Conservation (phyloP, 352 stramenopile species). For the Phytopythium vexans region DNA sequence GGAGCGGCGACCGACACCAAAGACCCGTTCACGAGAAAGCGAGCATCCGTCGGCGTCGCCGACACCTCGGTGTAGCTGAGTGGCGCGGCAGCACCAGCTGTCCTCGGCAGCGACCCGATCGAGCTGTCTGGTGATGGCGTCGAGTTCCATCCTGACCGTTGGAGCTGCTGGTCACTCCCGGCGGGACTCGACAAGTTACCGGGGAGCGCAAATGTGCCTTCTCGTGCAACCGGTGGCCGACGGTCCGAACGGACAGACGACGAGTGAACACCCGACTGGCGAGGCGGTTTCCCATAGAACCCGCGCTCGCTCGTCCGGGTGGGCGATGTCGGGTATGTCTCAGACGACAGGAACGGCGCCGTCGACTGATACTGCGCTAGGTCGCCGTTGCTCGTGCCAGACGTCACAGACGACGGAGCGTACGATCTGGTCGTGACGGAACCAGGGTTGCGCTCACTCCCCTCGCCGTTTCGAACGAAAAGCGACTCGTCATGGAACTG, state of each 20-base stretch:
- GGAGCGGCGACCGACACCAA: conserved; percentile 11
- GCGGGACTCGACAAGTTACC: too few relatives aligned
- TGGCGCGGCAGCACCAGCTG: not conserved
- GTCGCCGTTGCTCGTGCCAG: too few relatives aligned
- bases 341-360: too few relatives aligned
- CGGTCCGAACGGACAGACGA: too few relatives aligned
- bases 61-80: conserved; percentile 4
- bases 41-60: conserved; percentile 10
- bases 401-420: too few relatives aligned
- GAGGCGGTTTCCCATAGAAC: conserved; percentile 3
- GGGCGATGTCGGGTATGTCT: conserved; percentile 2
- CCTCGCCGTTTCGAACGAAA: conserved; percentile 15
- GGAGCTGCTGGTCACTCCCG: too few relatives aligned
- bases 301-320: conserved; percentile 4
- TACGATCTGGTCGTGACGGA: too few relatives aligned
- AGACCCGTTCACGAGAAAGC: conserved; percentile 14
- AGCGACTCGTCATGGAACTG: conserved; percentile 65
- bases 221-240: not conserved
- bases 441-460: too few relatives aligned
- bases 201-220: conserved; percentile 13
- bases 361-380: too few relatives aligned
- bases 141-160: too few relatives aligned
- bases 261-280: not conserved
- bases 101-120: too few relatives aligned
- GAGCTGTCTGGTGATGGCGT: too few relatives aligned